Evolutionary conservation across 1,284 basidiomycete species (phyloP), one percentile per base, ranked within the genome.

Genomic region (Pisolithus thermaeus): DNA sequence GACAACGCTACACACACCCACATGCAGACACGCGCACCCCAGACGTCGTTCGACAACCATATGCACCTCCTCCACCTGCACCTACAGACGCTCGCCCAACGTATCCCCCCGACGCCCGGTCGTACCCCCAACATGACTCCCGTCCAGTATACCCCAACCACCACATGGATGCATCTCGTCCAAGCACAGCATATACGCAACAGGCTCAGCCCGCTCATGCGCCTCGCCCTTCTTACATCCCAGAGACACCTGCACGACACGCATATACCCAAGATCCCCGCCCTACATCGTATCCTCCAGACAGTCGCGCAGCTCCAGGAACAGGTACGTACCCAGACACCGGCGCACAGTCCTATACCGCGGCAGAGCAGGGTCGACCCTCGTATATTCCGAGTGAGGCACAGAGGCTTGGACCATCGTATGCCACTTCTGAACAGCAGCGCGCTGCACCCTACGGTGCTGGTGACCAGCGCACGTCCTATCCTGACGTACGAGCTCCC

Each of bases 401-500:
- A n/a, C 42, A 43, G 41, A 42, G 41, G 27, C 41, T 23, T 12
- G 41, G 41, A 3, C 20, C 41, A n/a, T 32, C 28, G 1, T 45
- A 45, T 45, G n/a, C 43, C 27, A 28, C 25, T 45, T 8, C 25
- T 30, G 30, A 50, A 11, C 54, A 55, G 37, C 62, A 62, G 3
- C 27, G 42, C 23, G 16, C 22, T 12, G 4, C 42, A 4, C n/a
- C 42, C 7, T 23, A 27, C 27, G 23, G 42, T n/a, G 42, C 22
- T 44, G 42, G 23, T 2, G 23, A 44, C 14, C 44, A 42, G 6
- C 57, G 61, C 7, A 12, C 64, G 32, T 50, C 61, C 11, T 65
- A 65, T 52, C 52, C 50, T 8, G 64, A 65, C 51, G 52, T 63
- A n/a, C 62, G 64, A 7, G 49, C 51, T 51, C 40, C 52, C n/a